Evolutionary conservation across 73 alveolate species (phyloP), one percentile per base, ranked within the genome.

Genomic region (Paramecium primaurelia): DNA sequence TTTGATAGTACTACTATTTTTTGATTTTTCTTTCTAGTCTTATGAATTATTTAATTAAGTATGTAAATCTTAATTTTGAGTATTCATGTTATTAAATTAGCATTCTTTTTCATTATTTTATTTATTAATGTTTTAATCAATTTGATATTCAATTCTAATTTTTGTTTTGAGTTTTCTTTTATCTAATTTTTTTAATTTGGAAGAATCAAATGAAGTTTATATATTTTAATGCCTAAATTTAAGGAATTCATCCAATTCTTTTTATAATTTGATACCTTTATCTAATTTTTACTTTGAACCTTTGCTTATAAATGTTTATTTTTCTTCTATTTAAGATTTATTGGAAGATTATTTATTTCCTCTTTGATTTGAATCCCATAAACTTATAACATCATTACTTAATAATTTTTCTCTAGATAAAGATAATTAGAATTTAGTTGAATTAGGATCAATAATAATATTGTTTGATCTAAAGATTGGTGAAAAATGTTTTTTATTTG

Each of bases 61-160:
- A 54, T 54, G 20, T 54, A 54, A 16, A 0, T 54, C 69, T 54
- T 54, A 18, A 6, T 54, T 54, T 54, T 54, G 69, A 54, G 4
- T 4, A 54, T 54, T 18, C 34, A 54, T 18, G 4, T 8, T 22
- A 54, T 64, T 64, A 16, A 64, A 64, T 64, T 64, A 28, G 26
- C 84, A 64, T 64, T 10, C 42, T 64, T 64, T 64, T 64, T 64
- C 84, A 64, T 64, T 64, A 20, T 64, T 64, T 64, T 64, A 64
- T 34, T 64, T 32, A 64, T 64, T 51, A 34, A 64, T 64, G 7
- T 30, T 34, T 64, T 28, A 28, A 64, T 64, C 84, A 64, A 64
- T 64, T 26, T 64, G 16, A 32, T 64, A 28, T 14, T 64, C 84
- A 64, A 64, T 22, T 8, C 12, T 64, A 34, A 64, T 64, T 64